These are phyloP conservation scores for Aspergillus taichungensis DNA, from an alignment of 495 filamentous ascomycete genomes.

Conservation along the genomic window DNA sequence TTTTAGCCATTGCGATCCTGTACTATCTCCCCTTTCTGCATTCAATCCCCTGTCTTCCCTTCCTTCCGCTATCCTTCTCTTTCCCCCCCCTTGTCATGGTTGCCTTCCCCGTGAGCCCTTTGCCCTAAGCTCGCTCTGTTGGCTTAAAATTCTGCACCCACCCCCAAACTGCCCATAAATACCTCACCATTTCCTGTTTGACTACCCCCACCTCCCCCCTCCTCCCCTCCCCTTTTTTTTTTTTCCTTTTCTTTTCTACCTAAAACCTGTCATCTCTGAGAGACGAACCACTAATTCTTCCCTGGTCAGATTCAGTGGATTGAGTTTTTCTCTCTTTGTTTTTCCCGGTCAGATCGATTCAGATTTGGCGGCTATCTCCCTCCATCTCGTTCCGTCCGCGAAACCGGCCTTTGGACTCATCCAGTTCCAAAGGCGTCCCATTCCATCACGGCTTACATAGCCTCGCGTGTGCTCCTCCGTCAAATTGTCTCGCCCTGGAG, in stretches of 20 bases:
- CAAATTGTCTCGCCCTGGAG: slow-evolving; percentile 66
- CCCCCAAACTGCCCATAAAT: slow-evolving; percentile 1
- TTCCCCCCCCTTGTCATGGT: slow-evolving; percentile 13
- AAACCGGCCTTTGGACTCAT: slow-evolving; percentile 51
- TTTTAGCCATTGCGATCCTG: neutral
- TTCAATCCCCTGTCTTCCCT: slow-evolving; percentile 22
- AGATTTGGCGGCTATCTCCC: slow-evolving; percentile 6
- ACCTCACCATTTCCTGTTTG: too few relatives aligned
- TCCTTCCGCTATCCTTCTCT: slow-evolving; percentile 19
- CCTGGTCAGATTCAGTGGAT: slow-evolving; percentile 1
- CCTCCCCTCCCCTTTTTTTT: too few relatives aligned
- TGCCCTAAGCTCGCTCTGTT: slow-evolving; percentile 16
- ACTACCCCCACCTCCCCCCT: slow-evolving; percentile 1
- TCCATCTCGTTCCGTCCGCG: neutral
- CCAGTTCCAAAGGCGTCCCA: slow-evolving; percentile 48
- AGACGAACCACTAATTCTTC: slow-evolving; percentile 11
- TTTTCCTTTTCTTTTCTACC: slow-evolving; percentile 4
- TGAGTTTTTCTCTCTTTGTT: slow-evolving; percentile 1
- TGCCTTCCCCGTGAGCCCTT: slow-evolving; percentile 7
- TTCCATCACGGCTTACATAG: slow-evolving; percentile 62
- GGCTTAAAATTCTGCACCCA: slow-evolving; percentile 20
- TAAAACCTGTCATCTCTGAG: slow-evolving; percentile 15
- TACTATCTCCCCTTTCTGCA: slow-evolving; percentile 27
- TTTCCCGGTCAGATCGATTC: neutral
- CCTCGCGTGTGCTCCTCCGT: slow-evolving; percentile 56